Base-by-base conservation (phyloP, 2,329 filamentous ascomycete genomes). In the Metarhizium anisopliae region DNA sequence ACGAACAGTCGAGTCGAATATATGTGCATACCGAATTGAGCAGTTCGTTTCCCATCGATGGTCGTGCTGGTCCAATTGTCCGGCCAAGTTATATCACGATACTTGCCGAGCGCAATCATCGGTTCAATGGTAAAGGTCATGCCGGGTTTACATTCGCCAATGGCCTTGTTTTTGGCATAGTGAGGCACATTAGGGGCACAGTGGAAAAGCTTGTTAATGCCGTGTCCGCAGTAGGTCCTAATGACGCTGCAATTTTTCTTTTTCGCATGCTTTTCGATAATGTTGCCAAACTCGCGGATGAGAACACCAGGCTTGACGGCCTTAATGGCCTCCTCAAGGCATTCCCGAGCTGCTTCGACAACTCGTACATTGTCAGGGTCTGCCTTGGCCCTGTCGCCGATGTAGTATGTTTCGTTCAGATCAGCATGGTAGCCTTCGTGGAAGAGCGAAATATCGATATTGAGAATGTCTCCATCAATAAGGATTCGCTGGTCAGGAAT, bases 121-220 rank as follows among this genome's bases (percentile, higher is more conserved):
- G 94, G 94, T 75, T 99, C 94, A 59, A 99, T 99, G 0, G 94
- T 99, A 67, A 99, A 99, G 61, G 91, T 96, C 91, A 97, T 96
- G 54, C 94, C 94, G 0, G 90, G 86, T 76, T 96, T 96, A 58
- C 92, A 94, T 64, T 89, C 85, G 51, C 94, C 94, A 1, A 96
- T 88, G 0, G 93, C 90, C 82, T 97, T 99, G 75, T 97, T 99
- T 80, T 96, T 97, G 56, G 87, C 93, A 67, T 99, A 99, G 72
- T 99, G 94, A 5, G 94, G 94, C 53, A 99, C 86, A 68, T 95
- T 97, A 1, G 94, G 94, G 32, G 92, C 84, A 69, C 86, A 89
- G 73, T 99, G 94, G 80, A 99, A 99, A 47, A 95, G 78, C 61
- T 84, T 87, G 74, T 96, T 95, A 74, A 97, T 89, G 60, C 93